Conservation (phyloP, 768 basidiomycete genomes). For the Cystobasidiopsis lactophilus region DNA sequence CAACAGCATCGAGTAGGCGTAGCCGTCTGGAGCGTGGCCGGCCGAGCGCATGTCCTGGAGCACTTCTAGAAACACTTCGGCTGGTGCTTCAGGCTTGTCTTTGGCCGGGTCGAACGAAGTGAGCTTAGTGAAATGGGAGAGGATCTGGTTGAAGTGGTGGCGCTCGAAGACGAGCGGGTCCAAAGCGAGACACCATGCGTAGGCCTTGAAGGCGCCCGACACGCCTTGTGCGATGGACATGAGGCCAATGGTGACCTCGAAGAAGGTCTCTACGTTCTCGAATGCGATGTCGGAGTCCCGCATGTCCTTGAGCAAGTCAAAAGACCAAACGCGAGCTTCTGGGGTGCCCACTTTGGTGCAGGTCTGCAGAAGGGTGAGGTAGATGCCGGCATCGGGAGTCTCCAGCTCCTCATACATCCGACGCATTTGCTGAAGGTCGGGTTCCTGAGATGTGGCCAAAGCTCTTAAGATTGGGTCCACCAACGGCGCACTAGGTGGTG, state of each 20-base stretch:
- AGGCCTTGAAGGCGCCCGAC: conserved; percentile 41
- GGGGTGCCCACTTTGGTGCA: conserved; percentile 7
- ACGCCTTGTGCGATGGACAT: conserved; percentile 40
- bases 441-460: not conserved
- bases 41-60: conserved; percentile 15
- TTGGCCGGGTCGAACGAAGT: too few species aligned
- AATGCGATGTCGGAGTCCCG: conserved; percentile 31
- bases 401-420: conserved; percentile 16
- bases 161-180: conserved; percentile 12
- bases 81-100: too few species aligned
- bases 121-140: conserved; percentile 34
- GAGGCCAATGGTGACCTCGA: conserved; percentile 38
- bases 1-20: conserved; percentile 12
- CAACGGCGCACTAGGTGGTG: conserved; percentile 11
- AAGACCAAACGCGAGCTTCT: conserved; percentile 10
- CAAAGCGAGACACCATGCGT: conserved; percentile 28
- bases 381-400: conserved; percentile 9
- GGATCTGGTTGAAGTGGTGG: conserved; percentile 39
- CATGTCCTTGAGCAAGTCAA: conserved; percentile 43
- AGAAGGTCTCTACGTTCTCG: conserved; percentile 29
- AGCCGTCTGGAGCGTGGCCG: conserved; percentile 5
- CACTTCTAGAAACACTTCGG: conserved; percentile 32
- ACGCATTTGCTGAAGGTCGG: not conserved
- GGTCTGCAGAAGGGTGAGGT: conserved; percentile 8
- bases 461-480: conserved; percentile 11